Evolutionary conservation across 192 early-diverging fungal species (phyloP).

Genomic region (Funneliformis mosseae): DNA sequence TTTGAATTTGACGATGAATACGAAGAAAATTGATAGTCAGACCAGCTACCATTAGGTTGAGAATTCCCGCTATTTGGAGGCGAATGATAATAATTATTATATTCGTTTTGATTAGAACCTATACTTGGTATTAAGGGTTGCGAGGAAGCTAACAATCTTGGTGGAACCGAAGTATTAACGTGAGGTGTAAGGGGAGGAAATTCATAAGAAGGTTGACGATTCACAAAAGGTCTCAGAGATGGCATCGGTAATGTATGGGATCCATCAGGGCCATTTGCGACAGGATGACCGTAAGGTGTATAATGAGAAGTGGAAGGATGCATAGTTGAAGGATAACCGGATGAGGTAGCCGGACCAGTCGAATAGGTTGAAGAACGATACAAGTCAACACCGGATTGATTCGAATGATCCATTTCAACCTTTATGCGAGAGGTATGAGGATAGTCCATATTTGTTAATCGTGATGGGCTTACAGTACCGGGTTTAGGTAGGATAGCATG

Average conservation of each 20-base stretch:
- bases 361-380: not conserved
- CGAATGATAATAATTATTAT: conserved; percentile 21
- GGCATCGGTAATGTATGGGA: conserved; percentile 14
- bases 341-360: not conserved
- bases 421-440: conserved; percentile 4
- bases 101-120: not conserved
- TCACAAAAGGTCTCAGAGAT: not conserved
- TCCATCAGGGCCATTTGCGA: not conserved
- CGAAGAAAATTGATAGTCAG: conserved; percentile 9
- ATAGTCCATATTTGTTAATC: conserved; percentile 18
- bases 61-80: not conserved
- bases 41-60: not conserved
- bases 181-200: conserved; percentile 23
- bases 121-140: conserved; percentile 14
- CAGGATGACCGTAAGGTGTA: conserved; percentile 4
- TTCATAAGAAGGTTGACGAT: conserved; percentile 10
- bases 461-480: conserved; percentile 10
- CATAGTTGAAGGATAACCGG: not conserved
- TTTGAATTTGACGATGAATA: not conserved
- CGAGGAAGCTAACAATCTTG: not conserved
- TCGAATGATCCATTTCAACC: conserved; percentile 14
- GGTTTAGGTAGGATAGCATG: conserved; percentile 4
- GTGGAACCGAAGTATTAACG: not conserved
- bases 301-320: not conserved
- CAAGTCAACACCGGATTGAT: not conserved